A percentile compares a stretch with the other conserved stretches of the same genome.
These are phyloP conservation scores for Cetradonia linearis DNA, from an alignment of 495 filamentous ascomycete genomes.

Conservation along the genomic window DNA sequence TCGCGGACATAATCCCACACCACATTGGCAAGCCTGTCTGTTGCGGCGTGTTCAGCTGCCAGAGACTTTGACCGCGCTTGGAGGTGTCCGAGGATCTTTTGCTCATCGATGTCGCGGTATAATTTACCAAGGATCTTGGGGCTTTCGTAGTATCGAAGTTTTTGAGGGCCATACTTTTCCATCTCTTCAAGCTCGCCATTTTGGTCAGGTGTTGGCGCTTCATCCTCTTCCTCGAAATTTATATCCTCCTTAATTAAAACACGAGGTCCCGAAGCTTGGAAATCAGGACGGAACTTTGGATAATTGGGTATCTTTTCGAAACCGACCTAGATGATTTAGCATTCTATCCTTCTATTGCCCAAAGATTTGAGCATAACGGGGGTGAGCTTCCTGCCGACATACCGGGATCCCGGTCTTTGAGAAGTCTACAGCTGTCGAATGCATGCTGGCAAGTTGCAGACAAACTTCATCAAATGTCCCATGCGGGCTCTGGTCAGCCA, in stretches of 20 bases:
- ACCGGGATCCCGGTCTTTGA: slow-evolving; percentile 70
- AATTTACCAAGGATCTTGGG: slow-evolving; percentile 61
- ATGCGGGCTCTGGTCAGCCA: slow-evolving; percentile 48
- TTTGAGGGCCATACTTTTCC: slow-evolving; percentile 26
- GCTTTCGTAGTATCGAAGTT: slow-evolving; percentile 52
- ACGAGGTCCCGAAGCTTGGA: slow-evolving; percentile 57
- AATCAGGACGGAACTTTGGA: slow-evolving; percentile 44
- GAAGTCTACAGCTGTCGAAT: slow-evolving; percentile 73
- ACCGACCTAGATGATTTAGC: slow-evolving; percentile 30
- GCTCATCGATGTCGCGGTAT: slow-evolving; percentile 66
- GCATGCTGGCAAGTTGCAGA: slow-evolving; percentile 53
- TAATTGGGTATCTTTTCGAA: slow-evolving; percentile 35
- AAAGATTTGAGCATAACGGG: too few species aligned
- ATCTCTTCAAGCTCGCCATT: slow-evolving; percentile 48
- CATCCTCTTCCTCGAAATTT: slow-evolving; percentile 31
- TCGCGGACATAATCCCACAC: slow-evolving; percentile 38
- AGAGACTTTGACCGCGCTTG: slow-evolving; percentile 30
- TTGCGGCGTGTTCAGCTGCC: too few species aligned
- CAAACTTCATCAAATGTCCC: slow-evolving; percentile 53
- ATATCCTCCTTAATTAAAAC: slow-evolving; percentile 41
- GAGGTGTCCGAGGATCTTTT: slow-evolving; percentile 49
- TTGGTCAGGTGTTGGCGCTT: slow-evolving; percentile 22
- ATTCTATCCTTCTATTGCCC: too few species aligned
- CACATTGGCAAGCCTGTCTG: slow-evolving; percentile 16
- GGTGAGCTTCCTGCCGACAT: too few species aligned